phyloP scores from a whole-genome alignment of 176 grass and related monocot genomes.

The Musa schizocarpa region DNA sequence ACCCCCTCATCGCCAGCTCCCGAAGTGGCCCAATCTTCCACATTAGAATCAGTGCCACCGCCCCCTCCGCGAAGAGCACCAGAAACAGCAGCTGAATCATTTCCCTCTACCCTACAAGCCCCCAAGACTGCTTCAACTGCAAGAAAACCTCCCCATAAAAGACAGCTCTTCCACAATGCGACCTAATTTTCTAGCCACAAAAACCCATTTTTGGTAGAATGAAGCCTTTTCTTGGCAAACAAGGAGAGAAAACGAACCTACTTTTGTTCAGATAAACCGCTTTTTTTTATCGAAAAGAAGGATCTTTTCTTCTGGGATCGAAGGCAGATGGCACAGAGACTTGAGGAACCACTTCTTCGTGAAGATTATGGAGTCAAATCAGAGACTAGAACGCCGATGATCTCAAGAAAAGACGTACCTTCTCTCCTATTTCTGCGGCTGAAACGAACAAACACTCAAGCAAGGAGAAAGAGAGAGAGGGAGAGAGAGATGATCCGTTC shows the following conservation, averaged over 20 bases:
- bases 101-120: neutral
- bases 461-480: neutral
- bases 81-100: slow-evolving; percentile 89
- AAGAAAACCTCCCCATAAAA: neutral
- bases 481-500: neutral
- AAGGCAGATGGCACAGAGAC: neutral
- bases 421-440: neutral
- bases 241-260: neutral
- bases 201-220: neutral
- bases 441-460: neutral
- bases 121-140: neutral
- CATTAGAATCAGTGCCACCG: slow-evolving; percentile 69
- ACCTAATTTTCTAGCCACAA: too few species aligned
- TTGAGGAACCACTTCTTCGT: neutral
- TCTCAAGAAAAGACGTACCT: slow-evolving; percentile 3
- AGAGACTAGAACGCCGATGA: neutral
- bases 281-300: neutral
- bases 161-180: too few species aligned
- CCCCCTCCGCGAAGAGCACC: slow-evolving; percentile 72
- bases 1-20: slow-evolving; percentile 60
- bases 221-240: too few species aligned
- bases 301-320: neutral
- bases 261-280: too few species aligned
- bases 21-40: slow-evolving; percentile 85
- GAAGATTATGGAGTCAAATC: neutral